Conservation (phyloP, 306 rosid species). For the Ammopiptanthus mongolicus region DNA sequence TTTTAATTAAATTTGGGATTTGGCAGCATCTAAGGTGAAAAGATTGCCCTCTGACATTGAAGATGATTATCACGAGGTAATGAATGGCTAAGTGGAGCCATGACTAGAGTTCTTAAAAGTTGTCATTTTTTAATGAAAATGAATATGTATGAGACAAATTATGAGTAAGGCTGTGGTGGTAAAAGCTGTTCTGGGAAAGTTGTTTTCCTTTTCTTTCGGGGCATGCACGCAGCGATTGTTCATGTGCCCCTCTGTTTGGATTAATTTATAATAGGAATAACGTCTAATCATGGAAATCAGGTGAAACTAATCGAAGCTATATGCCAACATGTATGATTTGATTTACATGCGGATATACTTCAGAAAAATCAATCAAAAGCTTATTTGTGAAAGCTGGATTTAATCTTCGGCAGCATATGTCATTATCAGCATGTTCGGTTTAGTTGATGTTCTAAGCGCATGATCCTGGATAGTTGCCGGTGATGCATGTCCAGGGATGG, state of each 20-base stretch:
- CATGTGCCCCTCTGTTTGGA: constrained; percentile 23
- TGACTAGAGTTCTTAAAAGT: too few relatives aligned
- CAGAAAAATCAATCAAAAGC: background rate
- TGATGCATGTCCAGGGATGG: too few relatives aligned
- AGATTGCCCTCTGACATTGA: background rate
- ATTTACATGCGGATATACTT: background rate
- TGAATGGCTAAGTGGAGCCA: background rate
- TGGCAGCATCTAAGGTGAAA: background rate
- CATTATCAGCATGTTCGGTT: background rate
- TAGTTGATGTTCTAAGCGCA: background rate
- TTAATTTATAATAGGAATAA: constrained; percentile 31
- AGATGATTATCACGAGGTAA: background rate
- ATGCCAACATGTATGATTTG: background rate
- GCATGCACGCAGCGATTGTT: background rate
- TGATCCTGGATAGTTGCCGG: background rate
- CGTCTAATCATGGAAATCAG: constrained; percentile 24
- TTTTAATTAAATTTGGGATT: background rate
- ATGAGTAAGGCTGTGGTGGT: background rate
- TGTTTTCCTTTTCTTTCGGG: background rate
- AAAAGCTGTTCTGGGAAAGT: constrained; percentile 12
- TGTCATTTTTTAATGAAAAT: background rate
- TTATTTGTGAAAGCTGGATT: background rate
- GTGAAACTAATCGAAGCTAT: background rate
- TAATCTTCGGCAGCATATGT: background rate
- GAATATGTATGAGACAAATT: background rate